Conservation (phyloP, 176 grass and related monocot species). For the Musa itinerans region DNA sequence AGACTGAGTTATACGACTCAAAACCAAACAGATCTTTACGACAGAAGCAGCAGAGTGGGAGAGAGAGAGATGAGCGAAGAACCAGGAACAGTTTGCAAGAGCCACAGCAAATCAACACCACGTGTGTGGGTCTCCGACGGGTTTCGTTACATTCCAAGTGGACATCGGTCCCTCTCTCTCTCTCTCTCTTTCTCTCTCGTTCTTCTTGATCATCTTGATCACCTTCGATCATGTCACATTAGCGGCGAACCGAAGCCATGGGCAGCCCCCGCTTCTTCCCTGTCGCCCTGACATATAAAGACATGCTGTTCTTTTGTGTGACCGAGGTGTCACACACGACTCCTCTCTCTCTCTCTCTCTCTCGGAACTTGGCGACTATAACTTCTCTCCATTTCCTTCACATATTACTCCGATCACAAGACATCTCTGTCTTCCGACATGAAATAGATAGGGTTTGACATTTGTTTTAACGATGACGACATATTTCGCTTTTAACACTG, state of each 20-base stretch:
- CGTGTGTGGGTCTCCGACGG: not conserved
- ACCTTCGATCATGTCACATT: not conserved
- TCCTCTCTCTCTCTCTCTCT: not conserved
- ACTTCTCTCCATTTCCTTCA: not conserved
- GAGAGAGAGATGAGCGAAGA: not conserved
- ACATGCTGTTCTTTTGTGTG: constrained; percentile 11
- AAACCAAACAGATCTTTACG: not conserved
- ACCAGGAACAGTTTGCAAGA: too few relatives aligned
- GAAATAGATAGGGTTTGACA: too few relatives aligned
- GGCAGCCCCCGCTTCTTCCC: too few relatives aligned
- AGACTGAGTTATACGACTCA: not conserved
- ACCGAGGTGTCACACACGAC: not conserved
- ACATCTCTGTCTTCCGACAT: not conserved
- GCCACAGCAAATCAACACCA: not conserved
- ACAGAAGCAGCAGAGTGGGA: not conserved
- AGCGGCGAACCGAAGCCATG: not conserved
- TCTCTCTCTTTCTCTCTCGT: not conserved
- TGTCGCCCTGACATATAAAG: not conserved
- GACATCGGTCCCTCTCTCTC: not conserved
- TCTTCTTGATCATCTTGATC: not conserved
- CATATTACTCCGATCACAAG: not conserved
- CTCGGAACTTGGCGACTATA: not conserved
- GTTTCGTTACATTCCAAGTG: too few relatives aligned
- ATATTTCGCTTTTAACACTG: too few relatives aligned
- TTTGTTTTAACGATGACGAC: too few relatives aligned